Conservation (phyloP, 176 grass and related monocot species). For the Aechmea fasciata region DNA sequence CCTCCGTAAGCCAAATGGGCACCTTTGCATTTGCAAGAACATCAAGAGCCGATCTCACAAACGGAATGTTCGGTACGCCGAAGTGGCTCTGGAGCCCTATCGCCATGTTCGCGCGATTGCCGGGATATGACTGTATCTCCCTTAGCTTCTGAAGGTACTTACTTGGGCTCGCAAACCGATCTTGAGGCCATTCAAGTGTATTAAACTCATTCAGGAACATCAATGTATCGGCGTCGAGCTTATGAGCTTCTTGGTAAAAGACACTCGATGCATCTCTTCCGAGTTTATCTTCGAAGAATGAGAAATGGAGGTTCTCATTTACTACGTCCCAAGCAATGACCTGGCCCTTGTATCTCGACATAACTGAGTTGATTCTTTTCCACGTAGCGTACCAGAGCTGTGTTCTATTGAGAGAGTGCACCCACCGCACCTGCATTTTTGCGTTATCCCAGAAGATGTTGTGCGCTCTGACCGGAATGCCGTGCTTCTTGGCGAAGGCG, state of each 20-base stretch:
- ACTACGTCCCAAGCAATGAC: slow-evolving; percentile 92
- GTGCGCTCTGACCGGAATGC: slow-evolving; percentile 36
- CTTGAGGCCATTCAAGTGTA: slow-evolving; percentile 54
- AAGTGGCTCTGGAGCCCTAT: slow-evolving; percentile 85
- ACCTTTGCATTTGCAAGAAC: slow-evolving; percentile 32
- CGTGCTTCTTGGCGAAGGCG: slow-evolving; percentile 22
- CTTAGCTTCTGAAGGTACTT: slow-evolving; percentile 61
- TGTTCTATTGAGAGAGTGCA: neutral
- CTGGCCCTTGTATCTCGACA: slow-evolving; percentile 54
- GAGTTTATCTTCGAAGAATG: slow-evolving; percentile 53
- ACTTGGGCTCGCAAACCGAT: slow-evolving; percentile 20
- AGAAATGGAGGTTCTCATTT: slow-evolving; percentile 79
- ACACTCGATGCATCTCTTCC: slow-evolving; percentile 36
- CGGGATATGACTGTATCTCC: slow-evolving; percentile 31
- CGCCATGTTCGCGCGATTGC: slow-evolving; percentile 30
- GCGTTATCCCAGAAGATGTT: slow-evolving; percentile 83
- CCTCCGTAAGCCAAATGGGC: slow-evolving; percentile 93
- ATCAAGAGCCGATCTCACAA: slow-evolving; percentile 61
- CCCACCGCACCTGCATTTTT: slow-evolving; percentile 18
- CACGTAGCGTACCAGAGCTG: slow-evolving; percentile 37
- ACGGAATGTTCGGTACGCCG: slow-evolving; percentile 46
- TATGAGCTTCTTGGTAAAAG: slow-evolving; percentile 46
- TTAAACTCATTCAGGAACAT: slow-evolving; percentile 89
- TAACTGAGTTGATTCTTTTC: slow-evolving; percentile 34
- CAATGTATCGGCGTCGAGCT: slow-evolving; percentile 36